Base-by-base conservation (phyloP, 495 filamentous ascomycete species). In the Rhypophila decipiens region DNA sequence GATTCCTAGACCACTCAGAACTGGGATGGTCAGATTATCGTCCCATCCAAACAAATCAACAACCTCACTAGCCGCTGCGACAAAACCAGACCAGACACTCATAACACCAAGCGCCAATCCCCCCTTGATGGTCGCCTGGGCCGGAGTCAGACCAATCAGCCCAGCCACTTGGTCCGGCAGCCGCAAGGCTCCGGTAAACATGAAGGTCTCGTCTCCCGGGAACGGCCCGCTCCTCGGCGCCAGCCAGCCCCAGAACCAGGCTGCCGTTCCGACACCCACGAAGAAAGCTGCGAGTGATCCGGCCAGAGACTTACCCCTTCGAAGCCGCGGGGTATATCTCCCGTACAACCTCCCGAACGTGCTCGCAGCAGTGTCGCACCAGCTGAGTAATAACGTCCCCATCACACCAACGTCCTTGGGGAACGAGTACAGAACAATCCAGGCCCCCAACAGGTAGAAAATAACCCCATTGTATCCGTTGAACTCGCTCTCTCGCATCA, bases 401-500 rank as follows among this genome's bases (percentile, higher is more conserved):
- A 99, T 84, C 8, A 95, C 82, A 2, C 84, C 88, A n/a, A 97
- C 78, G 53, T 99, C 93, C 65, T 96, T 97, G 21, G 90, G 90
- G 63, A 90, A 90, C 65, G 88, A 90, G 47, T 79, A 75, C 35
- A 99, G 76, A 20, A 87, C 90, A 15, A 80, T 76, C 74, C 88
- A 96, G 18, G 90, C 84, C 12, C 93, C 93, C 10, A 95, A 76
- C 5, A 99, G 78, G 58, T 96, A 99, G 77, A 86, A 96, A 46
- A 99, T 90, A 44, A 96, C 91, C 34, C 93, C 93, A 61, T 99
- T 99, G 72, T 85, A 97, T 27, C 87, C 87, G 13, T 78, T 70
- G 44, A 90, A 95, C 67, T 99, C 93, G 45, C 83, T 87, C 71
- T 99, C 93, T 45, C 93, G 86, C 93, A 99, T 99, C 47, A 97